These are phyloP conservation scores for Sugiyamaella valdiviana DNA, from an alignment of 805 yeast genomes.

Conservation along the genomic window DNA sequence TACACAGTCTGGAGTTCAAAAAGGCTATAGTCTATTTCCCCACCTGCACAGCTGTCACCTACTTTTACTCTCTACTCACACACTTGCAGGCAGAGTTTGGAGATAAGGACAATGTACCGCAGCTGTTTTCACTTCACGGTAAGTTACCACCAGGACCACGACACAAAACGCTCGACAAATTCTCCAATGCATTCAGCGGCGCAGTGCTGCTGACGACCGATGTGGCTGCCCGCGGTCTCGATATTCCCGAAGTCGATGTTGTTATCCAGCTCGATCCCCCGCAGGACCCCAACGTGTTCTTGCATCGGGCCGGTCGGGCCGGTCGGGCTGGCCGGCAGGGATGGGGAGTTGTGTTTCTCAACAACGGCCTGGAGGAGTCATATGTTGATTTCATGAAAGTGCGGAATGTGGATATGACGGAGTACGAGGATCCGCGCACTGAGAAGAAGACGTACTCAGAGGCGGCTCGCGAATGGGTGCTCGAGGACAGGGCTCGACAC, in stretches of 20 bases:
- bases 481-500: slow-evolving; percentile 71
- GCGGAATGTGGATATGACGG: slow-evolving; percentile 50
- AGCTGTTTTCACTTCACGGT: slow-evolving; percentile 79
- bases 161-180: slow-evolving; percentile 59
- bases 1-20: slow-evolving; percentile 51
- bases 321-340: slow-evolving; percentile 89
- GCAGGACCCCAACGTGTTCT: slow-evolving; percentile 80
- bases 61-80: slow-evolving; percentile 57
- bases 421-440: slow-evolving; percentile 26
- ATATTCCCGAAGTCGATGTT: slow-evolving; percentile 88
- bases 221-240: slow-evolving; percentile 97
- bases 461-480: slow-evolving; percentile 46
- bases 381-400: slow-evolving; percentile 76
- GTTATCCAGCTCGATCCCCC: slow-evolving; percentile 96
- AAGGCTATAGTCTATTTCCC: slow-evolving; percentile 91
- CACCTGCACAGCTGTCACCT: slow-evolving; percentile 77
- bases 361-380: slow-evolving; percentile 71
- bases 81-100: slow-evolving; percentile 31
- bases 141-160: slow-evolving; percentile 79
- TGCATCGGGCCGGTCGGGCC: slow-evolving; percentile 93
- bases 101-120: slow-evolving; percentile 28
- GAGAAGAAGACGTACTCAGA: slow-evolving; percentile 15
- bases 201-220: slow-evolving; percentile 83
- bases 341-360: slow-evolving; percentile 66
- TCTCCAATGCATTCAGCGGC: slow-evolving; percentile 43